Percentiles rank a stretch among this genome's conserved stretches.
These are phyloP conservation scores for Aspergillus sojae DNA, from an alignment of 2,329 filamentous ascomycete genomes.

Conservation along the genomic window DNA sequence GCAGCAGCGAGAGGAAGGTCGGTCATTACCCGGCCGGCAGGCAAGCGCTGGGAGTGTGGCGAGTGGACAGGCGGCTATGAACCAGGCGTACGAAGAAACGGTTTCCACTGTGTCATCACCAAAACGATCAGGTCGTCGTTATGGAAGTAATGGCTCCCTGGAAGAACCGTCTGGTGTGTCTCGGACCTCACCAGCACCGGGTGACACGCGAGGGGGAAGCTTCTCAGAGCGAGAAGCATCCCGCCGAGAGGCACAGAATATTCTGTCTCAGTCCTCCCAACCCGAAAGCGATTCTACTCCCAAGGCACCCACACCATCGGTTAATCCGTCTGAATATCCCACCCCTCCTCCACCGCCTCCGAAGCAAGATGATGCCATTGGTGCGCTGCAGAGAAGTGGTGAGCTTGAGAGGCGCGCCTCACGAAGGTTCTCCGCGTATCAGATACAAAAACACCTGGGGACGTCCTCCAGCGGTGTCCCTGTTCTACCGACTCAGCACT, in stretches of 20 bases:
- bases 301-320: slow-evolving; percentile 31
- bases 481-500: slow-evolving; percentile 66
- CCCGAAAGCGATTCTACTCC: slow-evolving; percentile 58
- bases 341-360: slow-evolving; percentile 79
- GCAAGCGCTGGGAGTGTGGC: slow-evolving; percentile 51
- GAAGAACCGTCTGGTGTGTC: slow-evolving; percentile 34
- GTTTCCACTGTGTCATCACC: slow-evolving; percentile 35
- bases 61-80: slow-evolving; percentile 48
- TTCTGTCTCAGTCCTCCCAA: slow-evolving; percentile 65
- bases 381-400: slow-evolving; percentile 85
- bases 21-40: slow-evolving; percentile 42
- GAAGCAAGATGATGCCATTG: slow-evolving; percentile 84
- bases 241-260: slow-evolving; percentile 41
- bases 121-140: slow-evolving; percentile 38
- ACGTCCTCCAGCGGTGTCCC: slow-evolving; percentile 79
- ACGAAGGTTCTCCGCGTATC: slow-evolving; percentile 90
- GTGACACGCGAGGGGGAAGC: slow-evolving; percentile 31
- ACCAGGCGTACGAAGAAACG: slow-evolving; percentile 48
- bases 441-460: slow-evolving; percentile 92
- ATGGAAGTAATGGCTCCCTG: slow-evolving; percentile 42
- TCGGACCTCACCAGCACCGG: slow-evolving; percentile 33
- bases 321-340: slow-evolving; percentile 51
- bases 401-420: slow-evolving; percentile 92
- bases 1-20: slow-evolving; percentile 53
- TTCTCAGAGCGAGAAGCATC: slow-evolving; percentile 44